phyloP scores from a whole-genome alignment of 2,329 filamentous ascomycete species.

The Plenodomus biglobosus region DNA sequence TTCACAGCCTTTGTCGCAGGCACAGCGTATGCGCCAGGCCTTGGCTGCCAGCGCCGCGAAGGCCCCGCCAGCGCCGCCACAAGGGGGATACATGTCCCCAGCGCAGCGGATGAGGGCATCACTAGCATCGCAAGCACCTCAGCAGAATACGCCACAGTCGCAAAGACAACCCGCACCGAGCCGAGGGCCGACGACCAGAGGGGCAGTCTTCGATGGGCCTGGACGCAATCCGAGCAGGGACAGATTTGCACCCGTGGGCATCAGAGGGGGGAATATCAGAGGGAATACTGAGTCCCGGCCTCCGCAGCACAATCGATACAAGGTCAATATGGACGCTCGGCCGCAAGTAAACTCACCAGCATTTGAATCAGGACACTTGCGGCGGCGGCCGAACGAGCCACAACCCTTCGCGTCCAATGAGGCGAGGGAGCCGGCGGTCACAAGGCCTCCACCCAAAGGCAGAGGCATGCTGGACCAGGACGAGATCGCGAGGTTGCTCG shows the following conservation, averaged over 20 bases:
- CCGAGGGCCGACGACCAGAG: conserved; percentile 17
- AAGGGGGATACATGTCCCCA: conserved; percentile 15
- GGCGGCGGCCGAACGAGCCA: conserved; percentile 30
- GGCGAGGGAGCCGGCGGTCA: conserved; percentile 1
- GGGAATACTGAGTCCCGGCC: conserved; percentile 6
- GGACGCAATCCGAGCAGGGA: conserved; percentile 23
- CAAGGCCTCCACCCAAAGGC: conserved; percentile 11
- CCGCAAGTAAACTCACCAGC: conserved; percentile 29
- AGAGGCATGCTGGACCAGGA: conserved; percentile 29
- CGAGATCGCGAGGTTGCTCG: conserved; percentile 32
- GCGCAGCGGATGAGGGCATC: conserved; percentile 21
- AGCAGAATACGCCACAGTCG: conserved; percentile 9
- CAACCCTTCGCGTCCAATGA: conserved; percentile 1
- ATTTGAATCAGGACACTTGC: conserved; percentile 30
- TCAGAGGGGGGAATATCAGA: conserved; percentile 4
- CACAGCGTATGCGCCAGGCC: conserved; percentile 32
- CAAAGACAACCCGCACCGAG: conserved; percentile 17
- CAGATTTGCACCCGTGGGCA: conserved; percentile 13
- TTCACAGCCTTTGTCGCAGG: conserved; percentile 26
- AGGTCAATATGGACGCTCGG: conserved; percentile 36
- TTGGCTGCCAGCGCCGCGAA: conserved; percentile 20
- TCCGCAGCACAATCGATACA: conserved; percentile 21
- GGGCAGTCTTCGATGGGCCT: conserved; percentile 15
- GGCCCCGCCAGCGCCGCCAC: conserved; percentile 6
- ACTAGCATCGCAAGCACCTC: conserved; percentile 7